Evolutionary conservation across 2,329 filamentous ascomycete species (phyloP), one percentile per base, ranked within the genome.

Genomic region (Coniella lustricola): DNA sequence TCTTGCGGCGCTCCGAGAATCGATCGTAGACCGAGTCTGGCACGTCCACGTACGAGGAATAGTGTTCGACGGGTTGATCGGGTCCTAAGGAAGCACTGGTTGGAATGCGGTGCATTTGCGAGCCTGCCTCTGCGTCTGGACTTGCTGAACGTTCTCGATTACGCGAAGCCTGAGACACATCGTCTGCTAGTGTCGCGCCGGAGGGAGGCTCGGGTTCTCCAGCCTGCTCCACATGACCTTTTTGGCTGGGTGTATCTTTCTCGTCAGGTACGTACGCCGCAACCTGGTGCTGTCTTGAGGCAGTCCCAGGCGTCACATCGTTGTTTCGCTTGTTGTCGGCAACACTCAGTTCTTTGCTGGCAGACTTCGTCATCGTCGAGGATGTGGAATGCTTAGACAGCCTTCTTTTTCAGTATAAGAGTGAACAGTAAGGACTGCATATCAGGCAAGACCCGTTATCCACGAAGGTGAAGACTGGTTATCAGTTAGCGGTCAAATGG

Each of bases 11-110:
- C 3, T 67, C 64, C 0, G 82, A 75, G 52, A 90, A 75, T 16
- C 75, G 74, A 57, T 83, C 74, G 67, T 90, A 91, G n/a, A 79
- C 63, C 45, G 72, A 71, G 57, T 81, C 77, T 12, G 70, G 69
- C 22, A 73, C 58, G 50, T 72, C 67, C 40, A 59, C 50, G 49
- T 47, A 59, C 43, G 61, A 64, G 36, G 54, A 57, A 53, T 55
- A 61, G 34, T 57, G 59, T 56, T 62, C 59, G 35, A 55, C 44
- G 16, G 60, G 56, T 38, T 55, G 50, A 46, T 61, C 61, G 2
- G 57, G 55, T 8, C 60, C 60, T 9, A 58, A 43, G 22, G 60
- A 60, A 21, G 55, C 50, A 46, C 56, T 56, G 10, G 56, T 57
- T 38, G 54, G 44, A 20, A 53, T 33, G 10, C 50, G 48, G n/a